Base-by-base conservation (phyloP, 768 basidiomycete genomes). In the Pleurotus cornucopiae region DNA sequence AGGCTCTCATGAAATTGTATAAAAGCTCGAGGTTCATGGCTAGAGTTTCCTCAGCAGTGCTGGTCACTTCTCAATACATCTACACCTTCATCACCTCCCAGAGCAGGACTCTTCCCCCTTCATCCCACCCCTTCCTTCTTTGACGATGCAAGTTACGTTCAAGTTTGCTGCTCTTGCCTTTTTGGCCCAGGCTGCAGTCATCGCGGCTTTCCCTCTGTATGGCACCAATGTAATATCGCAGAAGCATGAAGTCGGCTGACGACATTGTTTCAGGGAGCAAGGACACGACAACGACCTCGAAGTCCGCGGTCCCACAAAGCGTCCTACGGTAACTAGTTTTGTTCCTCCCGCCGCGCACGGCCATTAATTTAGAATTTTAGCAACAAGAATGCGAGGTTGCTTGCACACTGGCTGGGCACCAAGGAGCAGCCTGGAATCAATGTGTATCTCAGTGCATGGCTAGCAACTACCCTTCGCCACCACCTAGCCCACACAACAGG, bases 91-190 rank as follows among this genome's bases (percentile, higher is more conserved):
- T n/a, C 48, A 37, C 13, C 30, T 34, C 30, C 30, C 9, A 34
- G 51, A 53, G 51, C 51, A 53, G 37, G 21, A n/a, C 51, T 53
- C 51, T n/a, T 53, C 51, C 41, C 34, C 26, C 39, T 41, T 37
- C 37, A 16, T 53, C 18, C 38, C 41, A 13, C 18, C 18, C 46
- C 9, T 47, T 47, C 13, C 18, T 41, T 53, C 18, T n/a, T 11
- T 5, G 18, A 41, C 39, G 4, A 53, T 53, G 51, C 39, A 40
- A n/a, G 39, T 53, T 12, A 20, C 39, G 6, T 5, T 53, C 16
- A 40, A 53, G 23, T 21, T 53, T 21, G 38, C 39, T 7, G 38
- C 25, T 18, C 38, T 53, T 13, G 39, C 51, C 5, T 40, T 53
- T 23, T 3, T 53, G 12, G 39, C 51, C 6, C 51, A 53, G 13